Evolutionary conservation across 495 filamentous ascomycete genomes (phyloP).

Genomic region (Neurospora discreta): DNA sequence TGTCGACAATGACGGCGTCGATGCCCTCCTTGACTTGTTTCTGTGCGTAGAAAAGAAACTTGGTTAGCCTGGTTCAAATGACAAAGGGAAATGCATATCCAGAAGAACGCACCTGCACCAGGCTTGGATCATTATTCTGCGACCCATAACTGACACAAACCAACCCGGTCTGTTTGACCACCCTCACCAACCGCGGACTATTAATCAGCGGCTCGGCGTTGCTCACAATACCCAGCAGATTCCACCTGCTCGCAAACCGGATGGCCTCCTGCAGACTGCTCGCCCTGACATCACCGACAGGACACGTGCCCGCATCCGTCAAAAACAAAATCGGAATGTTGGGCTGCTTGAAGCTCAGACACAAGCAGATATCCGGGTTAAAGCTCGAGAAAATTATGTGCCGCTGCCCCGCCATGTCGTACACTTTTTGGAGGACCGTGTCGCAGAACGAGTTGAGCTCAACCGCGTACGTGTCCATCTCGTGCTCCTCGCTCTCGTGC

Average conservation of each 20-base stretch:
- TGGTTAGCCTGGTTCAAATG: constrained; percentile 12
- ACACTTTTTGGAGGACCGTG: constrained; percentile 79
- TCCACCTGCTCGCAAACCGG: constrained; percentile 88
- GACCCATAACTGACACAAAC: constrained; percentile 93
- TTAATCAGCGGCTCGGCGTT: constrained; percentile 75
- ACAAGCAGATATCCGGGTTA: constrained; percentile 90
- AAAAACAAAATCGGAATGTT: constrained; percentile 92
- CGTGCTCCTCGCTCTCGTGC: constrained; percentile 81
- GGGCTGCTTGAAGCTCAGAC: constrained; percentile 90
- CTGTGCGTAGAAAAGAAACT: constrained; percentile 28
- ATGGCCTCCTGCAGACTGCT: constrained; percentile 90
- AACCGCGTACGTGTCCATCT: constrained; percentile 95
- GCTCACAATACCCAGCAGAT: constrained; percentile 81
- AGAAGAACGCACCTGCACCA: constrained; percentile 60
- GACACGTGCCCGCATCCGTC: constrained; percentile 67
- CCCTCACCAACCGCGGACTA: constrained; percentile 80
- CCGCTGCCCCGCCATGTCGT: constrained; percentile 52
- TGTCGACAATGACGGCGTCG: constrained; percentile 94
- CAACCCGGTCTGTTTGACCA: constrained; percentile 90
- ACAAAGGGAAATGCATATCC: background rate
- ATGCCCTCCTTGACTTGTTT: constrained; percentile 90
- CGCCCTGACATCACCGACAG: constrained; percentile 81
- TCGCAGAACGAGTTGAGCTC: constrained; percentile 97
- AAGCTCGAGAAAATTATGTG: constrained; percentile 94
- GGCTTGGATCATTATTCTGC: constrained; percentile 73